A percentile compares a stretch with the other conserved stretches of the same genome.
Conservation (phyloP, 2,329 filamentous ascomycete genomes). For the Piedraia hortae region DNA sequence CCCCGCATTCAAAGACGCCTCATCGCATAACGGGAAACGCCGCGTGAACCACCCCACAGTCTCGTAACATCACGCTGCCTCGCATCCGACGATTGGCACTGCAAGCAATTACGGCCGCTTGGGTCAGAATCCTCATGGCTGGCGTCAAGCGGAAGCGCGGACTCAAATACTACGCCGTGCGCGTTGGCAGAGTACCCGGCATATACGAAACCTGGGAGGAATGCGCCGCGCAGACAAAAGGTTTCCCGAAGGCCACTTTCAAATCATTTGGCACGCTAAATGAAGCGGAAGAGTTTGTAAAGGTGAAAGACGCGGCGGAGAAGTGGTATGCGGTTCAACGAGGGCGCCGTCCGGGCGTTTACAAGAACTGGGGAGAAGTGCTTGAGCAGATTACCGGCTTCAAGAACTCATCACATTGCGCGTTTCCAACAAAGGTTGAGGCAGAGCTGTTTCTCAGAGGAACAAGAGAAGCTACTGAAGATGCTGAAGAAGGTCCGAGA, state of each 20-base stretch:
- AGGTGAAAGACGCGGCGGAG: slow-evolving; percentile 22
- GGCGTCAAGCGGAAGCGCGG: slow-evolving; percentile 29
- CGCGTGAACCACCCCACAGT: too few relatives aligned
- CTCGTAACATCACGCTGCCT: background rate
- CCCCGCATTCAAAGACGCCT: too few relatives aligned
- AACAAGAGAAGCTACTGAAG: slow-evolving; percentile 2
- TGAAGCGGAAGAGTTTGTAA: slow-evolving; percentile 53
- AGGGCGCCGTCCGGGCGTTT: slow-evolving; percentile 31
- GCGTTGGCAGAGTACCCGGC: slow-evolving; percentile 29
- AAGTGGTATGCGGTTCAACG: slow-evolving; percentile 33
- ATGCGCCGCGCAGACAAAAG: slow-evolving; percentile 32
- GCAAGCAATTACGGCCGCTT: slow-evolving; percentile 1
- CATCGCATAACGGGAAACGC: too few relatives aligned
- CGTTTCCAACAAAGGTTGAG: slow-evolving; percentile 27
- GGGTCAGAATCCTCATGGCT: slow-evolving; percentile 2
- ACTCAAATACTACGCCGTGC: slow-evolving; percentile 38
- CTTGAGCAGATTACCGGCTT: slow-evolving; percentile 46
- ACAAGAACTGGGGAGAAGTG: slow-evolving; percentile 40
- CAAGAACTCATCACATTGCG: slow-evolving; percentile 31
- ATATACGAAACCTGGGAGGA: slow-evolving; percentile 37
- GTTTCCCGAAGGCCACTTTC: slow-evolving; percentile 26
- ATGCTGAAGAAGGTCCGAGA: slow-evolving; percentile 3
- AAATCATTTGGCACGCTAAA: slow-evolving; percentile 48
- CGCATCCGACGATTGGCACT: too few relatives aligned
- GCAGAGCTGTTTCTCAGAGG: slow-evolving; percentile 45